Percentiles rank a stretch among this genome's conserved stretches.
Evolutionary conservation across 352 stramenopile genomes (phyloP).

Genomic region (Phytophthora ohioensis): DNA sequence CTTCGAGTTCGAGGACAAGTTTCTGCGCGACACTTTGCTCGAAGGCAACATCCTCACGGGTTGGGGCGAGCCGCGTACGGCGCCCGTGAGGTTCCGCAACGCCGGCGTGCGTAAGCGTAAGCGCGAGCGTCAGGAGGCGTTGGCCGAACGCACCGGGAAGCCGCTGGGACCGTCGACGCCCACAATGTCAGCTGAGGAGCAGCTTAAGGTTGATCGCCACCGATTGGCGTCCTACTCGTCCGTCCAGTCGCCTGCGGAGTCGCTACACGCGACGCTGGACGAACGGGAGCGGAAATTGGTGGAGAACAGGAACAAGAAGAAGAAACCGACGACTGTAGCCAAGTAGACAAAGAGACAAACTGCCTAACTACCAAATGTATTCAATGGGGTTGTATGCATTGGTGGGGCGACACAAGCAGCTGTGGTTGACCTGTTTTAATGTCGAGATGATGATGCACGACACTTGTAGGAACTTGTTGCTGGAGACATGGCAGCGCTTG

Average conservation of each 20-base stretch:
- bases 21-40: conserved; percentile 69
- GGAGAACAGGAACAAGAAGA: conserved; percentile 41
- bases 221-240: conserved; percentile 79
- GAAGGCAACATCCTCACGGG: conserved; percentile 80
- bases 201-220: conserved; percentile 70
- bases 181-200: conserved; percentile 54
- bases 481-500: conserved; percentile 10
- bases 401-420: conserved; percentile 5
- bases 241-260: conserved; percentile 68
- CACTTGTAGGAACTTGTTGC: conserved; percentile 3
- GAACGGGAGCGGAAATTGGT: conserved; percentile 37
- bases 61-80: conserved; percentile 72
- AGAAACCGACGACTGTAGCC: conserved; percentile 29
- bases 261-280: conserved; percentile 42
- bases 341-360: conserved; percentile 33
- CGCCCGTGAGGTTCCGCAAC: conserved; percentile 75
- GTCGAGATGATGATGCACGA: conserved; percentile 39
- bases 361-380: conserved; percentile 43
- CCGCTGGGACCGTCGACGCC: not conserved
- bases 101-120: conserved; percentile 69
- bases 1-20: conserved; percentile 80
- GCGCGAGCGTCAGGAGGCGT: conserved; percentile 58
- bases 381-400: conserved; percentile 28
- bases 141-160: conserved; percentile 29
- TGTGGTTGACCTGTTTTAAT: conserved; percentile 2